These are phyloP conservation scores for Penicillium sclerotiorum DNA, from an alignment of 2,329 filamentous ascomycete species.

Conservation along the genomic window DNA sequence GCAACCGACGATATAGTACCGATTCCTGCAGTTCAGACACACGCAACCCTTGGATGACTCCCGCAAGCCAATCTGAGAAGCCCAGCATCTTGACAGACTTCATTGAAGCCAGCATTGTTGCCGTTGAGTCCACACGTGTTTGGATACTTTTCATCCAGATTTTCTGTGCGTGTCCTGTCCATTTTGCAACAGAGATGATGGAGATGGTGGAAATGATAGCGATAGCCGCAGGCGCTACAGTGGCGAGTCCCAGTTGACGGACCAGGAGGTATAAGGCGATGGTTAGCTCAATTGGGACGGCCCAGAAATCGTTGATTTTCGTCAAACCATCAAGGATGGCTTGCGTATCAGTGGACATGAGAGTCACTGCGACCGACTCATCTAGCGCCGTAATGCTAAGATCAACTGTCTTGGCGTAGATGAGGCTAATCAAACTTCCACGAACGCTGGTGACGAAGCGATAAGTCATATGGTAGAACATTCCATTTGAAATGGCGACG, in stretches of 20 bases:
- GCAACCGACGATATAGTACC: constrained; percentile 28
- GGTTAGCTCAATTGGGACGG: constrained; percentile 3
- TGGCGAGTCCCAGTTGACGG: constrained; percentile 7
- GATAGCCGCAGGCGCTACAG: not conserved
- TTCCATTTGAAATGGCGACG: constrained; percentile 5
- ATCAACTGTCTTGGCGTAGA: constrained; percentile 7
- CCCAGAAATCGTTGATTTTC: constrained; percentile 9
- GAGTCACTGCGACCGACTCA: constrained; percentile 7
- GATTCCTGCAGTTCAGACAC: constrained; percentile 35
- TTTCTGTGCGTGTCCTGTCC: constrained; percentile 18
- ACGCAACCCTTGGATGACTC: constrained; percentile 38
- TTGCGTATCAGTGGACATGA: constrained; percentile 15
- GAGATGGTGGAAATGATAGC: not conserved
- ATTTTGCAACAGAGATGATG: constrained; percentile 1
- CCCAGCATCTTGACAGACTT: constrained; percentile 46
- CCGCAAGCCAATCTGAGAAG: constrained; percentile 32
- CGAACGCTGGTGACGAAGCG: constrained; percentile 4
- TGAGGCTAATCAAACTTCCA: constrained; percentile 4
- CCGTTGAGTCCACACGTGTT: constrained; percentile 29
- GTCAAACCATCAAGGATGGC: constrained; percentile 2
- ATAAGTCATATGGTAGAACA: constrained; percentile 8
- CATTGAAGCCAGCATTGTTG: constrained; percentile 39
- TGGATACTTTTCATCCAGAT: constrained; percentile 32
- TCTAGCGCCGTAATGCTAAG: constrained; percentile 9
- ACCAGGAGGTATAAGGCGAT: constrained; percentile 7